Base-by-base conservation (phyloP, 2,329 filamentous ascomycete species). In the Zymoseptoria ardabiliae region DNA sequence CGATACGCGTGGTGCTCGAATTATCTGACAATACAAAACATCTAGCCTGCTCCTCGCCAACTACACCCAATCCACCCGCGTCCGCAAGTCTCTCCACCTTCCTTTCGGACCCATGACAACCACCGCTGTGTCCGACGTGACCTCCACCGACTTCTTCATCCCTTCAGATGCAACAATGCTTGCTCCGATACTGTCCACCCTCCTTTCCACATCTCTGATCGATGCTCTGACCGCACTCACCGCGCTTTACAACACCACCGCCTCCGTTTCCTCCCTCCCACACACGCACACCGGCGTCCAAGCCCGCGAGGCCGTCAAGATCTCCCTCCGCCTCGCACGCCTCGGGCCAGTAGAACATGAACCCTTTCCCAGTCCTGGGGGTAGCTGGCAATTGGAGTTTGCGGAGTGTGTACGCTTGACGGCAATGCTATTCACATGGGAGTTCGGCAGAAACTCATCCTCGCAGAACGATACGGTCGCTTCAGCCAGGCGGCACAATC, bases 211-310 rank as follows among this genome's bases (percentile, higher is more conserved):
- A 3, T 21, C 30, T n/a, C 41, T 62, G 13, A 50, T 51, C n/a
- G 62, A 64, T 35, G 60, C 55, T 17, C 55, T 64, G 2, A 53
- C 62, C 2, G 62, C 60, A n/a, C 50, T 64, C 11, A 64, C 60
- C 11, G 62, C 62, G 0, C 45, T 64, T 3, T 64, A 61, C 56
- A 64, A 64, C 23, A 35, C 49, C 13, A 28, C 50, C 8, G 53
- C 57, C 21, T 19, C 22, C 21, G n/a, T 35, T 3, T 19, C 35
- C 25, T 61, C 58, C 20, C 53, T 60, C 11, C 62, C 59, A 35
- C 60, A 64, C 25, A 61, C 61, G 23, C 57, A 64, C 22, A 30
- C 55, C 3, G 62, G 62, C 20, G 51, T 56, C 10, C 59, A 59
- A 51, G 58, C 62, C 8, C 55, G 58, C 19, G 48, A 61, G 20